Evolutionary conservation across 2,329 filamentous ascomycete species (phyloP), one percentile per base, ranked within the genome.

Genomic region (Ascochyta rabiei): DNA sequence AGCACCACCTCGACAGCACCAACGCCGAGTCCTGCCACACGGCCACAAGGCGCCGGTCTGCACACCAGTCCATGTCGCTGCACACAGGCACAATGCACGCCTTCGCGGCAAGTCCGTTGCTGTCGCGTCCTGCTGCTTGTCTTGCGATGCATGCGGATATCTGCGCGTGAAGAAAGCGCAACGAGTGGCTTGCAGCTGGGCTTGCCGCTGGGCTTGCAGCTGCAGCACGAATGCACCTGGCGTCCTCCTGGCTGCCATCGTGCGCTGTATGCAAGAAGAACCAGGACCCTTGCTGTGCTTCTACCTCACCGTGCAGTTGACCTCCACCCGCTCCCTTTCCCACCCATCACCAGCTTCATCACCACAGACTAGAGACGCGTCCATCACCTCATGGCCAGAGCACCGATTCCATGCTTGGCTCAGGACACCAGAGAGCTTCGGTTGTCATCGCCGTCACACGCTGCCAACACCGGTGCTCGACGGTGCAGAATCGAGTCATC

Each of bases 391-490:
- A 53, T 46, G 50, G 39, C 45, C 6, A 48, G 47, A n/a, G 46
- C 45, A 39, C 23, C 58, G 48, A 41, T 49, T 31, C 35, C 58
- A 21, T 42, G 42, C 6, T 24, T 46, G 38, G 42, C 30, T 40
- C 21, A 44, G 13, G 18, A 24, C 21, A 30, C 24, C 16, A 28
- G 10, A 34, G 42, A 31, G 2, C 16, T 41, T 9, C 39, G 21
- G 8, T 4, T 5, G 19, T 28, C 28, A 12, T 41, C 60, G 15
- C 48, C 57, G 10, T 35, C 45, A 4, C 48, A 43, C 19, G 39
- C 31, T 35, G 61, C 68, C 15, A 72, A 70, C 41, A 48, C 67
- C n/a, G 55, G 70, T 31, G 46, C 62, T 19, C 66, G 68, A 23
- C 70, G 70, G 1, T 44, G 56, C 7, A 52, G 62, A 8, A 54